phyloP scores from a whole-genome alignment of 2,329 filamentous ascomycete genomes.

The Exutisphaerella laricina region DNA sequence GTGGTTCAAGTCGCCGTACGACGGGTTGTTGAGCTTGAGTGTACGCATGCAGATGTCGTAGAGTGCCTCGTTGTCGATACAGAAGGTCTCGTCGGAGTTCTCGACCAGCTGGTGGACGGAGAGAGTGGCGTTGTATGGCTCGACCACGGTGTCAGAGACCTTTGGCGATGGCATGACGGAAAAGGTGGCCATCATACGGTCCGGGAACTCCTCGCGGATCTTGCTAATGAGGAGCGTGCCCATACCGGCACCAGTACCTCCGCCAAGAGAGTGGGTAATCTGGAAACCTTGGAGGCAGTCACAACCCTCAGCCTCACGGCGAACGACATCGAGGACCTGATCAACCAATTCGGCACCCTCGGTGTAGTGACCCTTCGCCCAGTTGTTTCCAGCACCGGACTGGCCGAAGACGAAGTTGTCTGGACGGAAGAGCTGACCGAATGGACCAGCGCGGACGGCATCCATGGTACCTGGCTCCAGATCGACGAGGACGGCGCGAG shows the following conservation, averaged over 20 bases:
- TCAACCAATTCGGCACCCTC: slow-evolving; percentile 99
- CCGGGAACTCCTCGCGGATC: slow-evolving; percentile 99
- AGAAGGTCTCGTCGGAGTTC: slow-evolving; percentile 99
- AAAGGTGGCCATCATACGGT: slow-evolving; percentile 99
- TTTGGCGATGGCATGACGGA: slow-evolving; percentile 98
- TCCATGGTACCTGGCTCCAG: slow-evolving; percentile 99
- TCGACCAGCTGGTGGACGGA: slow-evolving; percentile 99
- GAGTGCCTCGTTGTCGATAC: slow-evolving; percentile 99
- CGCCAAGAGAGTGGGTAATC: slow-evolving; percentile 99
- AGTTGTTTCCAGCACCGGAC: slow-evolving; percentile 99
- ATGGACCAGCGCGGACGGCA: slow-evolving; percentile 94
- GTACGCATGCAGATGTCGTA: slow-evolving; percentile 99
- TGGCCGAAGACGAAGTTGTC: slow-evolving; percentile 99
- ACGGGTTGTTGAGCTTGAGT: slow-evolving; percentile 96
- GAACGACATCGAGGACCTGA: slow-evolving; percentile 95
- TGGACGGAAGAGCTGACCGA: slow-evolving; percentile 98
- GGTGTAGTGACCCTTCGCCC: slow-evolving; percentile 99
- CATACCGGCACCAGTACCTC: slow-evolving; percentile 99
- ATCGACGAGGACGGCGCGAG: slow-evolving; percentile 98
- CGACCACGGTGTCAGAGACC: slow-evolving; percentile 98
- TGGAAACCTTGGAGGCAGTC: slow-evolving; percentile 99
- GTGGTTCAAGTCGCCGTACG: slow-evolving; percentile 99
- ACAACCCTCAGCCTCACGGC: slow-evolving; percentile 96
- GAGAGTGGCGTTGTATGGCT: slow-evolving; percentile 99
- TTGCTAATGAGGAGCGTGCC: slow-evolving; percentile 99